Conservation (phyloP, 208 protist genomes). For the Phytomonas francai region DNA sequence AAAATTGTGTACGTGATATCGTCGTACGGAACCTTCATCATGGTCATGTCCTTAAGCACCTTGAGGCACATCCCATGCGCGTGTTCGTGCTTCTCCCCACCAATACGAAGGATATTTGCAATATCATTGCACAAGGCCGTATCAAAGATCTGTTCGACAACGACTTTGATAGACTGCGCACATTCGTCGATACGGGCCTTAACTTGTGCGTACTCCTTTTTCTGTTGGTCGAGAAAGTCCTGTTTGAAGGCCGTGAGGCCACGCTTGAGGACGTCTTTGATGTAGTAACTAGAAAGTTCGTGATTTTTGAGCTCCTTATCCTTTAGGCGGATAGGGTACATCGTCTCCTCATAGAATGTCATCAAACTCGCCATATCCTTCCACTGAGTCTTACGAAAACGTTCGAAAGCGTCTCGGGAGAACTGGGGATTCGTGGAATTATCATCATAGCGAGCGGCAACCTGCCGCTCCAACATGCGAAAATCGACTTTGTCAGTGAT, state of each 20-base stretch:
- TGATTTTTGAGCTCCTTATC: slow-evolving; percentile 42
- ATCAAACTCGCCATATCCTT: slow-evolving; percentile 42
- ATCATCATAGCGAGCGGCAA: slow-evolving; percentile 29
- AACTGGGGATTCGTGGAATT: slow-evolving; percentile 13
- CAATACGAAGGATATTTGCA: slow-evolving; percentile 82
- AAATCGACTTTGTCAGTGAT: slow-evolving; percentile 45
- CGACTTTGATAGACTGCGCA: slow-evolving; percentile 38
- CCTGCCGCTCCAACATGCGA: slow-evolving; percentile 45
- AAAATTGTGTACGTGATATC: slow-evolving; percentile 62
- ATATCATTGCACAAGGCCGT: slow-evolving; percentile 82
- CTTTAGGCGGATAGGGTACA: slow-evolving; percentile 62
- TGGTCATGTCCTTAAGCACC: slow-evolving; percentile 86
- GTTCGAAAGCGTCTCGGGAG: slow-evolving; percentile 36
- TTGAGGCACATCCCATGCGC: slow-evolving; percentile 62
- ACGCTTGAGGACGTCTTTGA: slow-evolving; percentile 86
- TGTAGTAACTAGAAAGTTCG: slow-evolving; percentile 74
- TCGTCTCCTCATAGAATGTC: slow-evolving; percentile 75
- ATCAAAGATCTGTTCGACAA: slow-evolving; percentile 54
- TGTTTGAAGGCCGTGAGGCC: slow-evolving; percentile 83
- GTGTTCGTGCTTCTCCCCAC: slow-evolving; percentile 59
- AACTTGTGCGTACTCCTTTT: slow-evolving; percentile 50
- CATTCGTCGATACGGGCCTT: slow-evolving; percentile 65
- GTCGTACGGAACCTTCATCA: slow-evolving; percentile 68
- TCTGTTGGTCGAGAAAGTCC: slow-evolving; percentile 80
- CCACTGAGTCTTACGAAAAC: slow-evolving; percentile 62